Percentiles rank a stretch among this genome's conserved stretches.
These are phyloP conservation scores for Kitagawia praeruptora DNA, from an alignment of 129 eudicot genomes.

Conservation along the genomic window DNA sequence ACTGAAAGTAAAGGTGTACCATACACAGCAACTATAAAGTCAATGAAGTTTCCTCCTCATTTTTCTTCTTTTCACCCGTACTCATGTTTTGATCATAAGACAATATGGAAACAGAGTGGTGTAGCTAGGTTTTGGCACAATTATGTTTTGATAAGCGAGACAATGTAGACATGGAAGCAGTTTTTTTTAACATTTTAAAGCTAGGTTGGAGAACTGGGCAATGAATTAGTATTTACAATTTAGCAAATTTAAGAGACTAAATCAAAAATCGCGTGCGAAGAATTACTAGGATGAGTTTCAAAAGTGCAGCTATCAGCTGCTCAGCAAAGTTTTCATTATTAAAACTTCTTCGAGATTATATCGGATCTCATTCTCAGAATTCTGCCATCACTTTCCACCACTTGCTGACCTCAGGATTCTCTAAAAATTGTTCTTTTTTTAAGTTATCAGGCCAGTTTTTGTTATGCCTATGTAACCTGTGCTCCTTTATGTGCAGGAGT, in stretches of 20 bases:
- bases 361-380: not conserved
- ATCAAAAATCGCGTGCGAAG: not conserved
- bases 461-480: not conserved
- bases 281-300: not conserved
- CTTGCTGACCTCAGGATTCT: not conserved
- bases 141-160: not conserved
- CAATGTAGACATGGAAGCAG: not conserved
- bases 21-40: too few relatives aligned
- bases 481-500: conserved; percentile 50
- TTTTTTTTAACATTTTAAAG: too few relatives aligned
- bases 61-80: not conserved
- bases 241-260: not conserved
- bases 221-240: not conserved
- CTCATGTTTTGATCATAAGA: not conserved
- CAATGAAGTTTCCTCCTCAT: not conserved
- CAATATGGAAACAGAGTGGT: not conserved
- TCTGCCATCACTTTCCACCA: not conserved
- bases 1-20: not conserved
- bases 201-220: not conserved
- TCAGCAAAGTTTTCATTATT: not conserved
- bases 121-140: not conserved
- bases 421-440: not conserved
- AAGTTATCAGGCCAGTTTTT: not conserved
- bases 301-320: not conserved
- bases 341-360: not conserved